Conservation (phyloP, 352 stramenopile genomes). For the Pilasporangium apinafurcum region DNA sequence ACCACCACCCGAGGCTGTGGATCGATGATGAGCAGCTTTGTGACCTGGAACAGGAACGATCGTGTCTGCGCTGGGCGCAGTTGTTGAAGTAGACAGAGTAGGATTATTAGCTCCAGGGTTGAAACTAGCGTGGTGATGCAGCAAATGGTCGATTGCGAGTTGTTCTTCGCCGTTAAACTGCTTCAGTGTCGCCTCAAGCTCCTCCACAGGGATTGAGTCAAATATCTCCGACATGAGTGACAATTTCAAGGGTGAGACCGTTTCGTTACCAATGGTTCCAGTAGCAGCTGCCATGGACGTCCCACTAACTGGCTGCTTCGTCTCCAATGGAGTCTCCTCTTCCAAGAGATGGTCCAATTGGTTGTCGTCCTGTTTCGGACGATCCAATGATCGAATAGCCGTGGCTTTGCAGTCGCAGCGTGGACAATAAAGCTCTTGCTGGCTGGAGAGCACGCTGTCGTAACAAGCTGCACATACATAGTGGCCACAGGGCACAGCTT, state of each 20-base stretch:
- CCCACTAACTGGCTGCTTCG: conserved; percentile 21
- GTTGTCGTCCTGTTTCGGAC: conserved; percentile 9
- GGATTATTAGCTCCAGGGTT: conserved; percentile 29
- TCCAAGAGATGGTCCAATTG: conserved; percentile 13
- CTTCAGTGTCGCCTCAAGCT: conserved; percentile 49
- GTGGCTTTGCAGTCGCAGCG: conserved; percentile 5
- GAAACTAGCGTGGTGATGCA: conserved; percentile 65
- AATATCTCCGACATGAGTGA: conserved; percentile 71
- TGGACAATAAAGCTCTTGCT: neutral
- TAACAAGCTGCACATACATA: conserved; percentile 5
- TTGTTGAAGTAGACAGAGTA: too few relatives aligned
- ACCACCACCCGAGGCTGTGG: conserved; percentile 14
- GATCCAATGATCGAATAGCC: conserved; percentile 1
- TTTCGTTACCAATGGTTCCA: neutral
- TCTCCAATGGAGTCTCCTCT: conserved; percentile 21
- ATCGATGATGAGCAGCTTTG: conserved; percentile 20
- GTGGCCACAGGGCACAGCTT: conserved; percentile 12
- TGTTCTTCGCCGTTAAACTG: conserved; percentile 43
- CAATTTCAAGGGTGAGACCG: conserved; percentile 46
- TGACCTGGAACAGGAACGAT: neutral
- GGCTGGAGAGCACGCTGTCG: conserved; percentile 1
- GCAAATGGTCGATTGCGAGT: conserved; percentile 54
- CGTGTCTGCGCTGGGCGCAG: neutral
- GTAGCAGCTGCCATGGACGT: conserved; percentile 6
- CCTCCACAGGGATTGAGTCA: conserved; percentile 52